Conservation (phyloP, 108 stramenopile genomes). For the Nitzschia putrida region DNA sequence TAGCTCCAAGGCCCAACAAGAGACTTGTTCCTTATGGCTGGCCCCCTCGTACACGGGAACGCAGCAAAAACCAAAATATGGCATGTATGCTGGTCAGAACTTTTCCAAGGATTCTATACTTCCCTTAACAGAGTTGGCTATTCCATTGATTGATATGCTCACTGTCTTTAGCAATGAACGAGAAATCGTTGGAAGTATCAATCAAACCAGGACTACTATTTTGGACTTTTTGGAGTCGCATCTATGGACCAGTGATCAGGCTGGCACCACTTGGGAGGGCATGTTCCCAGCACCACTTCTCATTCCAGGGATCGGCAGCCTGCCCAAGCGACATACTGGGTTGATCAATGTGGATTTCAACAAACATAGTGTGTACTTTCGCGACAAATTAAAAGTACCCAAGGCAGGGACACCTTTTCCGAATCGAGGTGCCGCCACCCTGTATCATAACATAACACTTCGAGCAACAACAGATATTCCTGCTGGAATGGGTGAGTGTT, state of each 20-base stretch:
- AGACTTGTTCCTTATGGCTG: conserved; percentile 41
- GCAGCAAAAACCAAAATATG: conserved; percentile 32
- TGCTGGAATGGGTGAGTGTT: conserved; percentile 73
- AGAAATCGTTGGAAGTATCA: no score
- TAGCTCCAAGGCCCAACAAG: not conserved
- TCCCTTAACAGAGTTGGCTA: conserved; percentile 46
- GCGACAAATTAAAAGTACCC: conserved; percentile 14
- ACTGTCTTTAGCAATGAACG: conserved; percentile 11
- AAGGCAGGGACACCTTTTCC: conserved; percentile 40
- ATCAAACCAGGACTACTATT: conserved; percentile 1
- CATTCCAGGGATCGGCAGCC: conserved; percentile 44
- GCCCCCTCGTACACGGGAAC: conserved; percentile 39
- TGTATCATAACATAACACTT: conserved; percentile 65
- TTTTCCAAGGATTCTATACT: conserved; percentile 37
- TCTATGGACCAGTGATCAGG: conserved; percentile 44
- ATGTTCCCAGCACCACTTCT: conserved; percentile 17
- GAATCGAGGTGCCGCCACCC: conserved; percentile 60
- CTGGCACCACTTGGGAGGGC: conserved; percentile 42
- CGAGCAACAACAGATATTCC: conserved; percentile 57
- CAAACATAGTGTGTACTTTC: conserved; percentile 27
- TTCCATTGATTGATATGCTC: conserved; percentile 48
- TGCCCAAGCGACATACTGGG: conserved; percentile 49
- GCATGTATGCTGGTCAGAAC: conserved; percentile 45
- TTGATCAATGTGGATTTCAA: conserved; percentile 44
- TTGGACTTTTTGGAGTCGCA: conserved; percentile 35